A percentile compares a stretch with the other conserved stretches of the same genome.
These are phyloP conservation scores for Aspergillus bridgeri DNA, from an alignment of 495 filamentous ascomycete genomes.

Conservation along the genomic window DNA sequence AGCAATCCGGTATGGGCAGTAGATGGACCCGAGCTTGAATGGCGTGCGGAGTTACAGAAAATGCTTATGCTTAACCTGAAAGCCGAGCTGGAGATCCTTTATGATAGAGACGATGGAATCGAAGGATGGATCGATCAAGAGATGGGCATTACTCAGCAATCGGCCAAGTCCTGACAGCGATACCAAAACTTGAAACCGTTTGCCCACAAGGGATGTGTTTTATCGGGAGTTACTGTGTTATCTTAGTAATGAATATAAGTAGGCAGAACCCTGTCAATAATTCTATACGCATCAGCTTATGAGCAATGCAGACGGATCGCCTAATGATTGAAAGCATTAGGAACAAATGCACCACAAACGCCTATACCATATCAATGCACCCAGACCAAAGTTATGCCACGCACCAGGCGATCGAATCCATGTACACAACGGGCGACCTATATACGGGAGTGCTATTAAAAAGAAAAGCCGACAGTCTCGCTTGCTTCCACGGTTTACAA, in stretches of 20 bases:
- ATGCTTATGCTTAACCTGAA: constrained; percentile 89
- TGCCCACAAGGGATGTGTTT: not conserved
- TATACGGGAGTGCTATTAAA: not conserved
- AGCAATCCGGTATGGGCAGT: constrained; percentile 46
- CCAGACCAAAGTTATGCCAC: constrained; percentile 1
- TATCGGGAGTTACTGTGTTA: not conserved
- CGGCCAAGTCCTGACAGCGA: not conserved
- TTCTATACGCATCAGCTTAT: not conserved
- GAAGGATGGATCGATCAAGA: constrained; percentile 60
- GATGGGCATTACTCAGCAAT: constrained; percentile 15
- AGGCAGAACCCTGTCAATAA: not conserved
- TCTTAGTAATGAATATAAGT: not conserved
- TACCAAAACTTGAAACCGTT: not conserved
- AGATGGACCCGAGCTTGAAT: constrained; percentile 48
- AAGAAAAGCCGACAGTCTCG: not conserved
- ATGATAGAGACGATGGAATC: constrained; percentile 54
- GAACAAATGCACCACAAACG: constrained; percentile 17
- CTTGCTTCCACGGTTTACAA: constrained; percentile 20
- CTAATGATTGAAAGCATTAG: not conserved
- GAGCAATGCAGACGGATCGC: not conserved
- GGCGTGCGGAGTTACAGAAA: constrained; percentile 67
- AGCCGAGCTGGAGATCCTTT: constrained; percentile 84
- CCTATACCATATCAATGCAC: constrained; percentile 15
- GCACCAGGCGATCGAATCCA: not conserved
- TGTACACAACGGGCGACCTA: not conserved